Evolutionary conservation across 2,329 filamentous ascomycete genomes (phyloP).

Genomic region (Fusarium abutilonis): DNA sequence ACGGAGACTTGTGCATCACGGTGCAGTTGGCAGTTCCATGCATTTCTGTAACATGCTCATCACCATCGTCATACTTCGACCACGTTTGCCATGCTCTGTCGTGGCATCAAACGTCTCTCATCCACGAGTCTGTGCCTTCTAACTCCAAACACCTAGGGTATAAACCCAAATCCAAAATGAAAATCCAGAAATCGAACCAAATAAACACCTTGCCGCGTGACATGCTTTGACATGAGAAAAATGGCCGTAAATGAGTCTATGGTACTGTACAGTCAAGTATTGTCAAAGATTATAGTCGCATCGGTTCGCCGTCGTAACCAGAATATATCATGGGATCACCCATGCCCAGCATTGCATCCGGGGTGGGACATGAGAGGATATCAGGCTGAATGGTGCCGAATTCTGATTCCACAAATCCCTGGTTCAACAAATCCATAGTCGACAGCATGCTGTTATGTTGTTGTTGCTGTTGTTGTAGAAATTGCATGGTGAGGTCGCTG

Average conservation of each 20-base stretch:
- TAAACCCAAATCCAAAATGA: constrained; percentile 19
- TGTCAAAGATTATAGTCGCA: constrained; percentile 51
- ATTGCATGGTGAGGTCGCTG: constrained; percentile 51
- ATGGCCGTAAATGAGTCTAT: constrained; percentile 45
- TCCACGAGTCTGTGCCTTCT: constrained; percentile 12
- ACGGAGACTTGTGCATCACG: background rate
- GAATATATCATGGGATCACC: constrained; percentile 68
- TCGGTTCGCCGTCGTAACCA: constrained; percentile 59
- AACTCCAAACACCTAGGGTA: constrained; percentile 27
- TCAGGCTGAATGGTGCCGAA: constrained; percentile 67
- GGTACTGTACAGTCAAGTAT: constrained; percentile 38
- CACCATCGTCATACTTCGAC: background rate
- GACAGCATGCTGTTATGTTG: constrained; percentile 55
- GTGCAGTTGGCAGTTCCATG: background rate
- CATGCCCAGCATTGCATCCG: constrained; percentile 66
- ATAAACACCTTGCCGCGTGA: constrained; percentile 41
- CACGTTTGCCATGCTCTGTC: constrained; percentile 13
- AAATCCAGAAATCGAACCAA: constrained; percentile 7
- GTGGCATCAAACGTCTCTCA: constrained; percentile 12
- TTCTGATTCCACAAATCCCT: constrained; percentile 61
- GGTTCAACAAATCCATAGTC: constrained; percentile 59
- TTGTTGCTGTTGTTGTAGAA: constrained; percentile 56
- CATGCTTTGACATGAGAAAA: constrained; percentile 37
- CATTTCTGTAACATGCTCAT: constrained; percentile 14
- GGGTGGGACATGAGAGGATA: constrained; percentile 61